phyloP scores from a whole-genome alignment of 2,329 filamentous ascomycete genomes.

The Monosporascus sp. region DNA sequence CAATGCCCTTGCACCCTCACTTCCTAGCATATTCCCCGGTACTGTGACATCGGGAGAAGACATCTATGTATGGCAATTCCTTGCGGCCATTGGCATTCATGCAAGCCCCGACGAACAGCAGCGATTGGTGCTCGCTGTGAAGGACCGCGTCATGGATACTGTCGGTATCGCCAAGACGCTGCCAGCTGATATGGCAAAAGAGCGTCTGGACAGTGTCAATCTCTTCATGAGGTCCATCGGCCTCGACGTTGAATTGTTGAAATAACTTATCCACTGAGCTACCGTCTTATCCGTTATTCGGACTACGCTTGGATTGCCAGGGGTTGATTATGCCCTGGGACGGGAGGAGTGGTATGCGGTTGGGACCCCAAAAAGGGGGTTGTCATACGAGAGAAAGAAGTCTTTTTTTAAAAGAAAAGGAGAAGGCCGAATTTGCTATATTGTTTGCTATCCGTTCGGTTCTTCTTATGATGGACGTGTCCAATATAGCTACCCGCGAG shows the following conservation, averaged over 20 bases:
- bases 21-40: slow-evolving; percentile 83
- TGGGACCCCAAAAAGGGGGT: too few species aligned
- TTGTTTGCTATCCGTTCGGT: too few species aligned
- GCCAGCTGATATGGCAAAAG: slow-evolving; percentile 76
- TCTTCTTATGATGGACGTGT: too few species aligned
- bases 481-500: too few species aligned
- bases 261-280: slow-evolving; percentile 19
- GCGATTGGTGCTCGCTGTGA: slow-evolving; percentile 87
- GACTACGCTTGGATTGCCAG: neutral
- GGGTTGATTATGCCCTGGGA: neutral
- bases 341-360: neutral
- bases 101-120: slow-evolving; percentile 94
- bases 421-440: too few species aligned
- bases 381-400: too few species aligned
- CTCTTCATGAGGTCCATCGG: slow-evolving; percentile 98
- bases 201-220: slow-evolving; percentile 87
- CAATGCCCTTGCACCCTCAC: slow-evolving; percentile 74
- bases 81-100: slow-evolving; percentile 90
- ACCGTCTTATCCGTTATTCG: slow-evolving; percentile 1
- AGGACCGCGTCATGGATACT: slow-evolving; percentile 96
- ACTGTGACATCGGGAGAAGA: slow-evolving; percentile 88
- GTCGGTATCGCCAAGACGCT: slow-evolving; percentile 84
- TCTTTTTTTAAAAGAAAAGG: too few species aligned
- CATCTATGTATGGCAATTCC: slow-evolving; percentile 96
- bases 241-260: slow-evolving; percentile 79